Base-by-base conservation (phyloP, 2,329 filamentous ascomycete species). In the Zymoseptoria pseudotritici region DNA sequence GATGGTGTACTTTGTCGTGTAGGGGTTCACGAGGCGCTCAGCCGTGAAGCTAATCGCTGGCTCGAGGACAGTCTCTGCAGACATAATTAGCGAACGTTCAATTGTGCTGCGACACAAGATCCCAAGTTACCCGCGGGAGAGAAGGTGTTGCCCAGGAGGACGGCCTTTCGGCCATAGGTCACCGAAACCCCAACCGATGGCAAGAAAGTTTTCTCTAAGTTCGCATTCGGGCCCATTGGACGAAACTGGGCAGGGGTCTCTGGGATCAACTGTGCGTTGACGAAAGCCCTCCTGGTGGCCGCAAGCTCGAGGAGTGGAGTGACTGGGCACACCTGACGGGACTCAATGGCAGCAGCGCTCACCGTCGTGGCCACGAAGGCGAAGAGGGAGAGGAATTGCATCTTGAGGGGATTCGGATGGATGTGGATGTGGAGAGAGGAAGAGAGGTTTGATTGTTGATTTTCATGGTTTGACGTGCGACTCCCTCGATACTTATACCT, bases 1-100 rank as follows among this genome's bases (percentile, higher is more conserved):
- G 62, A 67, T 59, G 29, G 63, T 65, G 61, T 69, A 69, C 20
- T 68, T 68, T 5, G 66, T 69, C 13, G 31, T 66, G 9, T 58
- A 22, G 13, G 67, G 63, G 42, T 69, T 46, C 13, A 46, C 36
- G 13, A 46, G 36, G 36, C 36, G 53, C 59, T 69, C 66, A 11
- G 61, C 58, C 7, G 65, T 61, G 62, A 69, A 69, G 59, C 60
- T 64, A 49, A 69, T 58, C 20, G 26, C 46, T 11, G 67, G 65
- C 21, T 61, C 52, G 2, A 10, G n/a, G 2, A 64, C 10, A 20
- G 66, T 69, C 50, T 67, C 65, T 65, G 61, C 26, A 10, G 8
- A 10, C 1, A 2, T 9, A 20, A 24, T 60, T 11, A 62, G 51
- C 11, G 29, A 1, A n/a, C 1, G 4, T 22, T 21, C 29, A 52